Percentiles rank a stretch among this genome's conserved stretches.
Conservation (phyloP, 129 eudicot species). For the Artemisia annua region DNA sequence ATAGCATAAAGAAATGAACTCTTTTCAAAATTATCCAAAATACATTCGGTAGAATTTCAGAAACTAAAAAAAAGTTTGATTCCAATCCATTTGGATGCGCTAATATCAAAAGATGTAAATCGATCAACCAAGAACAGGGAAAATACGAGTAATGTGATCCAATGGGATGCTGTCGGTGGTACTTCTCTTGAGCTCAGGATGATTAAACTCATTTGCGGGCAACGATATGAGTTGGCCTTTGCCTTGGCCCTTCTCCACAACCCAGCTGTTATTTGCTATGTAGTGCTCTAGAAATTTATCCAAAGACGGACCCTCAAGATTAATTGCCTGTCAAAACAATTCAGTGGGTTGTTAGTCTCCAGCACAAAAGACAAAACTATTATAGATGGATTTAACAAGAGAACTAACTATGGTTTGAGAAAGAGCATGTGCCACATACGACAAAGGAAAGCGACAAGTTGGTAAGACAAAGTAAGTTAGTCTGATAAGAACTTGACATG, state of each 20-base stretch:
- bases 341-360: slow-evolving; percentile 1
- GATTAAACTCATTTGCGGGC: slow-evolving; percentile 69
- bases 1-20: neutral
- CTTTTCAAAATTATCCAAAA: neutral
- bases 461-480: too few relatives aligned
- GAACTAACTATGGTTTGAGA: too few relatives aligned
- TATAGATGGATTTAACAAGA: too few relatives aligned
- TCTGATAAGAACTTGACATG: neutral
- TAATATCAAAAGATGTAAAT: slow-evolving; percentile 3
- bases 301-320: slow-evolving; percentile 72
- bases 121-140: slow-evolving; percentile 77
- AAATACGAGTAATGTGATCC: slow-evolving; percentile 75
- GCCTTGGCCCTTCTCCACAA: slow-evolving; percentile 57
- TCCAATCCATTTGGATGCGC: neutral
- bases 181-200: slow-evolving; percentile 78
- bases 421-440: too few relatives aligned
- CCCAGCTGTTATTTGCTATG: slow-evolving; percentile 63
- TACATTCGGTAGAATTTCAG: neutral
- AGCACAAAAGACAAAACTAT: neutral
- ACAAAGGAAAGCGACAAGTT: too few relatives aligned
- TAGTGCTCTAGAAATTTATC: slow-evolving; percentile 91
- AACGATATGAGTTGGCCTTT: slow-evolving; percentile 60
- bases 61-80: neutral
- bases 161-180: slow-evolving; percentile 65
- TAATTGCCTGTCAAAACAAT: slow-evolving; percentile 60